Base-by-base conservation (phyloP, 2,329 filamentous ascomycete species). In the Setomelanomma holmii region DNA sequence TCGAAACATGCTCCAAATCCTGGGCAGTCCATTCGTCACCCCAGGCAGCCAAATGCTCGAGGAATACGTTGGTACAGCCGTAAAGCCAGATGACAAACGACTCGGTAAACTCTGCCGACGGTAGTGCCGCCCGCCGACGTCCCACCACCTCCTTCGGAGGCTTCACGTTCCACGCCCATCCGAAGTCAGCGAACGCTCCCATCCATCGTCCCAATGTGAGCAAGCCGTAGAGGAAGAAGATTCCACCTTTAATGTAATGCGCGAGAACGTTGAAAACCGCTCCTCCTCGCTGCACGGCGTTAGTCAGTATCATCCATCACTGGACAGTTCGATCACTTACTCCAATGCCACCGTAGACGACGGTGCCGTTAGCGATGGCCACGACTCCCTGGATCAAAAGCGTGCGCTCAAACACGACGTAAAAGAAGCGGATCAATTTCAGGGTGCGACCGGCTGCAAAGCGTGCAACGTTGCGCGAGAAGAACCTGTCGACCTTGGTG, bases 161-260 rank as follows among this genome's bases (percentile, higher is more conserved):
- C 53, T 89, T 89, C 53, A 93, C 76, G 67, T 98, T 98, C 93
- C 93, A 97, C 0, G 92, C 91, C 93, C 93, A 98, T 60, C 93
- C 93, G 50, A 93, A 83, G 54, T 96, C 90, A 51, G 89, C 87
- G 72, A 96, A 98, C 72, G 89, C 90, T 21, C 93, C 93, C 68
- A 92, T 86, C 89, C 91, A 97, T 49, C 93, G 88, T 23, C 91
- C 92, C 4, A 98, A 81, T 0, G 91, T 96, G 54, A 97, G 78
- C 17, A 96, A 76, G 7, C 93, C 93, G 58, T 96, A 90, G 87
- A 91, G 95, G 78, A 97, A 91, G 80, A 98, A 98, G 48, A 98
- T 89, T 3, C 90, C 90, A 40, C 93, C 93, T 73, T 98, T 98
- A 73, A 97, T 87, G 79, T 91, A 96, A 71, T 98, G 93, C 6